Evolutionary conservation across 176 grass and related monocot genomes (phyloP), one percentile per base, ranked within the genome.

Genomic region (Paspalum notatum): DNA sequence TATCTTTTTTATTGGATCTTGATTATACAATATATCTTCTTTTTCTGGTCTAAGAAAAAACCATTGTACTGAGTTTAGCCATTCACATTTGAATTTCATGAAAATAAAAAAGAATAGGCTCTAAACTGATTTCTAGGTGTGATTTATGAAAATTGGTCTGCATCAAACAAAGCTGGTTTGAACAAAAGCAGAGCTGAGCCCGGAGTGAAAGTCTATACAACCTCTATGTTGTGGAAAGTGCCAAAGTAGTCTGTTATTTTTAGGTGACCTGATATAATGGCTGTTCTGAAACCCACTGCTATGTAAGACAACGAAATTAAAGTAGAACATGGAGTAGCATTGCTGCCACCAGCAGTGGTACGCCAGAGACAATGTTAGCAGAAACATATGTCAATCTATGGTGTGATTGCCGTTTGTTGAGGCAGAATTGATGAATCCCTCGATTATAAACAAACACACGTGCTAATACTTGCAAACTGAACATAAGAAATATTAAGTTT

Each of bases 211-310:
- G 60, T 61, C 5, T 43, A 52, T 15, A 61, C 11, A 64, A 79
- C 32, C 80, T 84, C 86, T 51, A 80, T 80, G 67, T 60, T 39
- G 68, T 79, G 80, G 67, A 84, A 88, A 79, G 68, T 62, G 68
- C 80, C 75, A 79, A 84, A 84, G 67, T 60, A 80, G 44, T 84
- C 74, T 37, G 75, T 84, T 84, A 79, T 74, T 79, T 74, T 74
- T 72, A 79, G 68, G 66, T 42, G 83, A 58, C 66, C 74, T 83
- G 78, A 76, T 63, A 77, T n/a, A 84, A 60, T 79, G 60, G 49
- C 80, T 50, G 81, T 68, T n/a, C 80, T 88, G 68, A 67, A 67
- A 84, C 61, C 60, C 60, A 78, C 75, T 79, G 75, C 79, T 63
- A 57, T 66, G 74, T 50, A 74, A 84, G 68, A n/a, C 37, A 84